Evolutionary conservation across 345 rosid species (phyloP), one percentile per base, ranked within the genome.

Genomic region (Dovyalis caffra): DNA sequence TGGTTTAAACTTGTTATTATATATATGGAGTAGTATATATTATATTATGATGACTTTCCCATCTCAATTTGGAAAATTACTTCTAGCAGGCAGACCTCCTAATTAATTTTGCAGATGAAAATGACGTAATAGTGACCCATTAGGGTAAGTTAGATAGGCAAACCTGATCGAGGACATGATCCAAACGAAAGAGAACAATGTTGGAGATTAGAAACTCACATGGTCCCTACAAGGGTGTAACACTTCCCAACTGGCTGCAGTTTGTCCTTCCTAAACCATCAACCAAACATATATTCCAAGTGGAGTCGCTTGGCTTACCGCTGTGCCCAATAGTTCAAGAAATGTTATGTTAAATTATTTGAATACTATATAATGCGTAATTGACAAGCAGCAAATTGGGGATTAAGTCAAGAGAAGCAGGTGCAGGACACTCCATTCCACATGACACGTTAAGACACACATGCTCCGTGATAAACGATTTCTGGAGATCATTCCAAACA

Each of bases 161-260:
- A 8, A n/a, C 56, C n/a, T 1, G 2, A 26, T 56, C 21, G 72
- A 69, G 49, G 77, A 69, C 63, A 69, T 69, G 45, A 76, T 53
- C 64, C 64, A 62, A 66, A 70, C 25, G 51, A 64, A 65, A 74
- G 37, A 53, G 66, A 74, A 26, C 53, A 47, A 38, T 69, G 65
- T 56, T 77, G 38, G 76, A 76, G 74, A 73, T 56, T 70, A n/a
- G 45, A 66, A 69, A 31, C 64, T 47, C 28, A 1, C n/a, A 68
- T 76, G 79, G 85, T 64, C 83, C 85, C 81, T 73, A 72, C 74
- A 25, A 11, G 8, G 33, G 40, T 35, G 68, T 33, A 28, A 45
- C 21, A 34, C 67, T 49, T 37, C 69, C 2, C 64, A 56, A 74
- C 33, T 70, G 63, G 71, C 74, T 67, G 51, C 78, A 68, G 64